Percentiles rank a stretch among this genome's conserved stretches.
phyloP scores from a whole-genome alignment of 2,329 filamentous ascomycete genomes.

The Trichoderma sp. region DNA sequence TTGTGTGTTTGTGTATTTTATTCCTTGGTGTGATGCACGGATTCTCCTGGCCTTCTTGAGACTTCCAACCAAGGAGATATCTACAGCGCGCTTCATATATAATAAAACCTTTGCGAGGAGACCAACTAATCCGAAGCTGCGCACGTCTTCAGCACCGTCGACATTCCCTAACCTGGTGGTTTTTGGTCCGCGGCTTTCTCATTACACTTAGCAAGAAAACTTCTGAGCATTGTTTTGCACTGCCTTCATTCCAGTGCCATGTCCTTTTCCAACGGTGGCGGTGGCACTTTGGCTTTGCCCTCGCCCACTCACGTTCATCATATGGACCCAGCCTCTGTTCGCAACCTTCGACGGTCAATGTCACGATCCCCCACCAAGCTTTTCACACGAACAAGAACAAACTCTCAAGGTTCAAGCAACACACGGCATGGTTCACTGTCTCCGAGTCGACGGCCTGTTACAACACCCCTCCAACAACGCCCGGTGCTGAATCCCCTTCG shows the following conservation, averaged over 20 bases:
- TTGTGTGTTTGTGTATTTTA: background rate
- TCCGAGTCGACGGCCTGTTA: conserved; percentile 49
- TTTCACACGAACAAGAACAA: conserved; percentile 52
- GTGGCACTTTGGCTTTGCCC: conserved; percentile 81
- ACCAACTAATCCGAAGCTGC: conserved; percentile 7
- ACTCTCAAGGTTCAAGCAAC: conserved; percentile 49
- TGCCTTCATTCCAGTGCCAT: conserved; percentile 42
- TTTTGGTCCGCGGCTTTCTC: conserved; percentile 29
- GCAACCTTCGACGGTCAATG: conserved; percentile 81
- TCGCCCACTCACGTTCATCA: conserved; percentile 83
- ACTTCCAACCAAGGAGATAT: background rate
- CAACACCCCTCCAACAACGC: conserved; percentile 37
- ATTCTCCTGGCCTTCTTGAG: conserved; percentile 5
- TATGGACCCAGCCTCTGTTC: conserved; percentile 79
- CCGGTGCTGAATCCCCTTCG: conserved; percentile 36
- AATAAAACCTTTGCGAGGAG: background rate
- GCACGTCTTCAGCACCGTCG: conserved; percentile 3
- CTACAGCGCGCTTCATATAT: conserved; percentile 17
- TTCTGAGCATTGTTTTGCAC: conserved; percentile 21
- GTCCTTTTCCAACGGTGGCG: conserved; percentile 61
- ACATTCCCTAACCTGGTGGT: conserved; percentile 31
- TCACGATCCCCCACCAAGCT: conserved; percentile 96
- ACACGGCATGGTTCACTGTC: conserved; percentile 52
- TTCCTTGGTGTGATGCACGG: conserved; percentile 16
- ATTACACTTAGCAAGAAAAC: conserved; percentile 18